Conservation (phyloP, 106 monocot species). For the Acanthochlamys bracteata region DNA sequence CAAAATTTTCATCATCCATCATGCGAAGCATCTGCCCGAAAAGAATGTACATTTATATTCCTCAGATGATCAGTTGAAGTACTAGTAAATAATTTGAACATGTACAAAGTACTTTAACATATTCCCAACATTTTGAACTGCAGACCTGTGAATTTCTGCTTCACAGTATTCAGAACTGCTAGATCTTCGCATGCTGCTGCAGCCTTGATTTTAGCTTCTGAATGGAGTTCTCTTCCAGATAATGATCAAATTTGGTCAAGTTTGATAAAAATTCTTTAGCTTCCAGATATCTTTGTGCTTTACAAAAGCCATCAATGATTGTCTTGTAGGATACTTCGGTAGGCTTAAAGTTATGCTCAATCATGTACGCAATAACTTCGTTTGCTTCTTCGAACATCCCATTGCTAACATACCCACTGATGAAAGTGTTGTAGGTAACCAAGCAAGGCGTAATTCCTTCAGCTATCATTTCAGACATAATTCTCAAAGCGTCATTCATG, state of each 20-base stretch:
- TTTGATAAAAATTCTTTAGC: constrained; percentile 47
- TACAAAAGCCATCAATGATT: constrained; percentile 60
- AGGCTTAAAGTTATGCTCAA: constrained; percentile 47
- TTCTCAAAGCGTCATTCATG: constrained; percentile 60
- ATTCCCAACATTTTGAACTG: not conserved
- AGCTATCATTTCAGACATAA: constrained; percentile 52
- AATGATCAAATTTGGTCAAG: constrained; percentile 49
- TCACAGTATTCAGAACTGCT: no score
- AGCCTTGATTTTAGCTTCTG: constrained; percentile 30
- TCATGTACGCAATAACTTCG: constrained; percentile 64
- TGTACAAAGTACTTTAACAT: no score
- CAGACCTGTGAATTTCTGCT: no score
- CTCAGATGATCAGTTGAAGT: no score
- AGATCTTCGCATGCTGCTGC: constrained; percentile 11
- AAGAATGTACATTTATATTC: no score
- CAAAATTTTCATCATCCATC: no score
- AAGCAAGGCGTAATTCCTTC: constrained; percentile 52
- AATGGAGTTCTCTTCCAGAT: constrained; percentile 27
- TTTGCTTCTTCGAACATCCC: constrained; percentile 63
- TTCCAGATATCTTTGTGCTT: constrained; percentile 39
- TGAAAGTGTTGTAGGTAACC: constrained; percentile 70
- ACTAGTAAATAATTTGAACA: no score
- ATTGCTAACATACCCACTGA: constrained; percentile 40
- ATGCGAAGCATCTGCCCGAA: no score
- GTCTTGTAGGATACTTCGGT: constrained; percentile 65